phyloP scores from a whole-genome alignment of 352 stramenopile genomes.

The Pythium brachiatum region DNA sequence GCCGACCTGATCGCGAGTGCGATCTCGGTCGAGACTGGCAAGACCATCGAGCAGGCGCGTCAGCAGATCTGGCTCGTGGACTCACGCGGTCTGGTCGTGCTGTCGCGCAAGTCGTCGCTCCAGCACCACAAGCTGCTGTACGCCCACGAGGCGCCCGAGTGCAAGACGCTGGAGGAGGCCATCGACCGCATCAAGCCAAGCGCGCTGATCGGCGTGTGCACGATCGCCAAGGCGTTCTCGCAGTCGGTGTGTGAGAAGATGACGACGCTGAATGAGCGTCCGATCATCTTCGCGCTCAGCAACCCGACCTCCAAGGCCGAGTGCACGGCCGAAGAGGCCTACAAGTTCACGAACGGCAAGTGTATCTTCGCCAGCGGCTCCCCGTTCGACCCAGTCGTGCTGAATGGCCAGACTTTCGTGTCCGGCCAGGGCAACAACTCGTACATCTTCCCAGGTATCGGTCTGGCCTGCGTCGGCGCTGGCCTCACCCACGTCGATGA shows the following conservation, averaged over 20 bases:
- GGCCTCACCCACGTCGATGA: conserved; percentile 76
- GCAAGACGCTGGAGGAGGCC: conserved; percentile 62
- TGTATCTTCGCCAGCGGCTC: conserved; percentile 96
- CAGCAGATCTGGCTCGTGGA: conserved; percentile 93
- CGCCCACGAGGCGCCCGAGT: conserved; percentile 72
- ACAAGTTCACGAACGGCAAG: conserved; percentile 94
- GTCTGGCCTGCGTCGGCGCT: conserved; percentile 90
- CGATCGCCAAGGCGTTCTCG: conserved; percentile 89
- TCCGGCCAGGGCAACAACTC: conserved; percentile 94
- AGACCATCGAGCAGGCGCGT: conserved; percentile 86
- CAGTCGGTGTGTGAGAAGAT: conserved; percentile 89
- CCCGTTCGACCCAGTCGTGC: conserved; percentile 93
- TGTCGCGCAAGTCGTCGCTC: conserved; percentile 70
- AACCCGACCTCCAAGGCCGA: conserved; percentile 97
- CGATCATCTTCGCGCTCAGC: conserved; percentile 97
- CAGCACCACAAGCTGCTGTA: conserved; percentile 91
- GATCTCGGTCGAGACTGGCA: conserved; percentile 86
- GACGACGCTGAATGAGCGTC: conserved; percentile 77
- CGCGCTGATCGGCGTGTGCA: conserved; percentile 94
- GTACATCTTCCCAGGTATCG: conserved; percentile 97
- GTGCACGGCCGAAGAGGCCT: conserved; percentile 96
- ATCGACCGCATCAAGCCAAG: conserved; percentile 90
- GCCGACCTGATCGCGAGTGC: conserved; percentile 91
- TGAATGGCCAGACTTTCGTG: conserved; percentile 83
- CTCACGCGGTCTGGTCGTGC: conserved; percentile 86